Conservation (phyloP, 1,139 yeast species). For the Magnusiomyces suaveolens region DNA sequence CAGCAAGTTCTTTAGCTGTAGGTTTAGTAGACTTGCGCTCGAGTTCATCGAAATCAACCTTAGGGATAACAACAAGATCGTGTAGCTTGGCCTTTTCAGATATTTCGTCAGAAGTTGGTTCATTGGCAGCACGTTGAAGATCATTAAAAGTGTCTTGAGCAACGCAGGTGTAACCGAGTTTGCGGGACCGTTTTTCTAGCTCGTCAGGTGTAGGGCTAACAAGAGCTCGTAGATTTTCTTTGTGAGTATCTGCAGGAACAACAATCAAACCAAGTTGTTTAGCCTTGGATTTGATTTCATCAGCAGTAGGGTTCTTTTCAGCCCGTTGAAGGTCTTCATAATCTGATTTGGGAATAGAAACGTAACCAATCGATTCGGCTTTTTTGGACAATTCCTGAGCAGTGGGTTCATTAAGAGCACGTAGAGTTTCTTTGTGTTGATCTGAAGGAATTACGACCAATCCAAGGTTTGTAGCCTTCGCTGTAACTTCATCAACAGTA, state of each 20-base stretch:
- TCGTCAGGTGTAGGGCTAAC: slow-evolving; percentile 28
- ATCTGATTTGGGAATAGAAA: slow-evolving; percentile 26
- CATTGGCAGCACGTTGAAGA: slow-evolving; percentile 18
- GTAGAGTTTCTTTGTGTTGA: slow-evolving; percentile 17
- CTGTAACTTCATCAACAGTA: slow-evolving; percentile 11
- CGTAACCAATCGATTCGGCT: slow-evolving; percentile 25
- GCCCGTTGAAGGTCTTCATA: background rate
- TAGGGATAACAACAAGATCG: slow-evolving; percentile 22
- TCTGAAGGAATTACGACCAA: slow-evolving; percentile 6
- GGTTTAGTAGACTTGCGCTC: slow-evolving; percentile 20
- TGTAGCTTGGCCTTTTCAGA: slow-evolving; percentile 10
- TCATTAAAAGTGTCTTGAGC: slow-evolving; percentile 13
- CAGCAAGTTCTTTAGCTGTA: slow-evolving; percentile 26
- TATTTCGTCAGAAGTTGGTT: slow-evolving; percentile 22
- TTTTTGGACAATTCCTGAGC: slow-evolving; percentile 9
- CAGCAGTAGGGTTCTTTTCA: slow-evolving; percentile 34
- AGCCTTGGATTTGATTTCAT: slow-evolving; percentile 34
- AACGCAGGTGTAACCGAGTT: slow-evolving; percentile 22
- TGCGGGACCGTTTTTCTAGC: slow-evolving; percentile 39
- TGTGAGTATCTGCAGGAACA: slow-evolving; percentile 13
- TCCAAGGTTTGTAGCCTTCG: slow-evolving; percentile 23
- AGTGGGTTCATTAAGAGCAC: slow-evolving; percentile 19
- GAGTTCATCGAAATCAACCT: slow-evolving; percentile 21
- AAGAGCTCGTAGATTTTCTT: slow-evolving; percentile 25
- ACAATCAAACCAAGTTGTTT: slow-evolving; percentile 15